Evolutionary conservation across 2,329 filamentous ascomycete species (phyloP).

Genomic region (Acrocalymma vagum): DNA sequence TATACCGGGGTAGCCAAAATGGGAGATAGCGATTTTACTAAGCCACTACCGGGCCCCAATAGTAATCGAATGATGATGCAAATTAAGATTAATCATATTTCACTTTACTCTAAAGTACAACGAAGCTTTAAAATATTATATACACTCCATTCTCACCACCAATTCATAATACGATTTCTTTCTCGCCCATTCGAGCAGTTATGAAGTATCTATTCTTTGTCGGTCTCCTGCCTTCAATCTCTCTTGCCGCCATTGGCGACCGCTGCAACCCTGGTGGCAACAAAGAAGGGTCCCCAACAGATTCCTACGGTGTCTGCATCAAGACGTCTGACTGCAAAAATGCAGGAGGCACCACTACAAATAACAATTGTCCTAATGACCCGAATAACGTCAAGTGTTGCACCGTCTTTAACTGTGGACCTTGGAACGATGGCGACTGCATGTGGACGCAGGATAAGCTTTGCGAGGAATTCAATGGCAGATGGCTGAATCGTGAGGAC

Average conservation of each 20-base stretch:
- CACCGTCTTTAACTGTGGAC: not conserved
- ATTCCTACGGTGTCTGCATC: constrained; percentile 1
- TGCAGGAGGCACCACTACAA: not conserved
- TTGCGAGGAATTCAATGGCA: constrained; percentile 1
- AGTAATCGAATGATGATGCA: too few species aligned
- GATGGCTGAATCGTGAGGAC: not conserved
- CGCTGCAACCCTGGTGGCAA: constrained; percentile 3
- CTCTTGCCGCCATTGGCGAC: constrained; percentile 1
- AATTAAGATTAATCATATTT: too few species aligned
- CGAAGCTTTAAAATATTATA: too few species aligned
- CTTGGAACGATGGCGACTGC: constrained; percentile 1
- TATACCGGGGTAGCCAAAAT: too few species aligned
- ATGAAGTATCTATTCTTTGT: too few species aligned
- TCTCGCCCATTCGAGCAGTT: too few species aligned
- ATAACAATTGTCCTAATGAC: not conserved
- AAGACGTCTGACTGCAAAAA: not conserved
- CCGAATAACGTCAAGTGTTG: constrained; percentile 2
- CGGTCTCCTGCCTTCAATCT: not conserved
- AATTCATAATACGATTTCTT: too few species aligned
- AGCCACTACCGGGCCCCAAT: too few species aligned
- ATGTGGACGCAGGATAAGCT: not conserved
- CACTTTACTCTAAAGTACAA: too few species aligned
- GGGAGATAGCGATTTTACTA: too few species aligned
- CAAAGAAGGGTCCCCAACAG: constrained; percentile 1
- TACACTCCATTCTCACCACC: too few species aligned